Base-by-base conservation (phyloP, 2,329 filamentous ascomycete genomes). In the Aureobasidium vineae region DNA sequence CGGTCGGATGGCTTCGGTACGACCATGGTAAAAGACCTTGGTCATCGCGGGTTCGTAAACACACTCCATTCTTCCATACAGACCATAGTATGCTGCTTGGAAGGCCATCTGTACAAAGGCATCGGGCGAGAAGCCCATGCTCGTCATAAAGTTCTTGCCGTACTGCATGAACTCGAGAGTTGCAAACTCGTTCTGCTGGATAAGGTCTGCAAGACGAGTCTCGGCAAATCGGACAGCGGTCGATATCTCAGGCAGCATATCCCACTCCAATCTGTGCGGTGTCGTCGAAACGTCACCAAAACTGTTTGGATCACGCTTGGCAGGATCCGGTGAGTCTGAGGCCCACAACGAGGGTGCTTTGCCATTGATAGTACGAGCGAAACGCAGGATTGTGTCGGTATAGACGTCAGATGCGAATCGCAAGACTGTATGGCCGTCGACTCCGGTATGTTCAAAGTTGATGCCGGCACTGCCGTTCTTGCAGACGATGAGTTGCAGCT, bases 51-150 rank as follows among this genome's bases (percentile, higher is more conserved):
- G 95, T 78, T 99, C 95, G 76, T 99, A 99, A 0, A 93, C 95
- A 75, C 92, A 96, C 77, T 98, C 95, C 1, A 97, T 87, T 5
- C 92, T 88, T 3, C 95, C 95, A 72, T 98, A 99, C 8, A 99
- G 84, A 1, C 95, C 95, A 74, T 97, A 99, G 81, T 99, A 98
- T 1, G 95, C 94, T 5, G 94, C 94, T 77, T 99, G 95, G 80
- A 97, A 97, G 0, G 95, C 95, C 94, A 99, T 98, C 77, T 99
- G 95, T 23, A 99, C 91, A 75, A 97, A 99, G 0, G 95, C 95
- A 76, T 98, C 95, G 0, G 95, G 94, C 0, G 94, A 98, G 78
- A 98, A 96, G 8, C 94, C 94, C 88, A 96, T 96, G 0, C 90
- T 92, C 0, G 92, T 98, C 78, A 99, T 97, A 75, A 97, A 97